Evolutionary conservation across 345 rosid genomes (phyloP), one percentile per base, ranked within the genome.

Genomic region (Corchorus capsularis): DNA sequence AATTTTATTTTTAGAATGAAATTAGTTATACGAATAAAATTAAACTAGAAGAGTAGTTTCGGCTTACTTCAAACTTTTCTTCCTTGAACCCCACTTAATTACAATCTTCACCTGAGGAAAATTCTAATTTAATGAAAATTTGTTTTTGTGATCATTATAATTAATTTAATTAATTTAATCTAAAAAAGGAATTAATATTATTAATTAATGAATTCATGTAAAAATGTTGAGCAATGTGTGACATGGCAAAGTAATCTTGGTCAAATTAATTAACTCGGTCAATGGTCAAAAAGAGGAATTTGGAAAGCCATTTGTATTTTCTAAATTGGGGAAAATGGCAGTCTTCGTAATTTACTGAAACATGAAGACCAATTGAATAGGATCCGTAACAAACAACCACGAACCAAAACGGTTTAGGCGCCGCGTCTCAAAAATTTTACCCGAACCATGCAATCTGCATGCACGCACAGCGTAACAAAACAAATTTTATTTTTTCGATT

Each of bases 401-500:
- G 27, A 27, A 27, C 27, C 8, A 0, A 3, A 16, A 46, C 76
- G 32, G 53, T 60, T 61, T 15, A 22, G 45, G 20, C 54, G 76
- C 76, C 68, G 68, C 76, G 68, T 60, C 67, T 73, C 67, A 35
- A 61, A 54, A 55, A 45, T 45, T 3, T 3, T 46, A 20, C 27
- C 17, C 73, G 4, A 52, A 52, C 17, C 57, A 70, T 70, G 61
- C 73, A 70, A 8, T 32, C 15, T 37, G 46, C 57, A 70, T 70
- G 60, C 57, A 50, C 32, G 60, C 57, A 50, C 32, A 50, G 15
- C 27, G 27, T 27, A 27, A 27, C 32, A 70, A 54, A 15, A 13
- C 19, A 63, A 6, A 3, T 5, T 63, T 39, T 39, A 3, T 39
- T 39, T 39, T 39, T 39, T 39, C 4, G 6, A 39, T 39, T 39